Conservation (phyloP, 768 basidiomycete species). For the Suillus cothurnatus region DNA sequence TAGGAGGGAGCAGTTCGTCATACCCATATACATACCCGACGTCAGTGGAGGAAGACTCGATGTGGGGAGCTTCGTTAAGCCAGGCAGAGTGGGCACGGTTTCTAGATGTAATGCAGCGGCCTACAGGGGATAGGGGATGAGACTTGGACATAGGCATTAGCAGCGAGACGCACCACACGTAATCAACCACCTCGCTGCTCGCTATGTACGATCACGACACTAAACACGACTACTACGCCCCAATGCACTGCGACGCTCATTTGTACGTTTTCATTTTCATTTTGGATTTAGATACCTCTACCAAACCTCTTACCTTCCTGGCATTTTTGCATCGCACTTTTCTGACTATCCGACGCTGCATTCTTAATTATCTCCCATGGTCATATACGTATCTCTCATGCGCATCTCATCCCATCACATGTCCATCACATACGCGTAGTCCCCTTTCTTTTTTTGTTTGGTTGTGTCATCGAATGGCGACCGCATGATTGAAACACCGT, state of each 20-base stretch:
- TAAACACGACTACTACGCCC: background rate
- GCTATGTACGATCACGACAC: background rate
- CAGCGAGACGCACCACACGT: background rate
- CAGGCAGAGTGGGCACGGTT: constrained; percentile 74
- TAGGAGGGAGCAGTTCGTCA: constrained; percentile 10
- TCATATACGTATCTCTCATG: background rate
- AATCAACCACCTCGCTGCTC: background rate
- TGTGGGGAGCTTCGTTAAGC: constrained; percentile 80
- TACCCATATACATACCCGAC: constrained; percentile 41
- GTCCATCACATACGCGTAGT: background rate
- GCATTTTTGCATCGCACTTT: constrained; percentile 6
- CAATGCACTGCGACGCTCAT: background rate
- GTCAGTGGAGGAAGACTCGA: constrained; percentile 56
- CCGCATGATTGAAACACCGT: background rate
- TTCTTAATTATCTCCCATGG: constrained; percentile 16
- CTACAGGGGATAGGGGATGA: constrained; percentile 29
- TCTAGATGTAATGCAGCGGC: constrained; percentile 64
- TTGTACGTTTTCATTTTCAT: constrained; percentile 3
- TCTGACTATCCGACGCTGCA: constrained; percentile 10
- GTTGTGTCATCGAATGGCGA: background rate
- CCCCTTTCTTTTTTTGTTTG: background rate
- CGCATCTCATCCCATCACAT: background rate
- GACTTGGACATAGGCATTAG: background rate
- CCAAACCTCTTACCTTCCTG: background rate
- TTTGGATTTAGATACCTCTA: constrained; percentile 6